These are phyloP conservation scores for Cubamyces sp. DNA, from an alignment of 768 basidiomycete species.

Conservation along the genomic window DNA sequence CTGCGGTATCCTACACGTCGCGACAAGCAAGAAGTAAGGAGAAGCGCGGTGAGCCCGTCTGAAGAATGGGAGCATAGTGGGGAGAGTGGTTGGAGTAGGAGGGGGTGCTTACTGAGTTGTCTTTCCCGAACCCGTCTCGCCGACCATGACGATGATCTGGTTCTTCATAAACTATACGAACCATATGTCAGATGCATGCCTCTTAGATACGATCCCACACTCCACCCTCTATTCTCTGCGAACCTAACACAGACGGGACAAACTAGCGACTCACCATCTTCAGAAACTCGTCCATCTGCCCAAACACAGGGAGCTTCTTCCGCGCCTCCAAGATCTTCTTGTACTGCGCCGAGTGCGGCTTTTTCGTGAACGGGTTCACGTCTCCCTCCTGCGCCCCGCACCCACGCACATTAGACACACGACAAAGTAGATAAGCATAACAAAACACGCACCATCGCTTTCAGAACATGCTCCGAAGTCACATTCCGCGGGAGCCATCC, in stretches of 20 bases:
- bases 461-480: slow-evolving; percentile 26
- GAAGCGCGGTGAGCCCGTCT: neutral
- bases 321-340: slow-evolving; percentile 83
- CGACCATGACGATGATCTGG: slow-evolving; percentile 89
- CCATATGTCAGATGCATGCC: slow-evolving; percentile 35
- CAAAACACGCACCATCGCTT: slow-evolving; percentile 31
- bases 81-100: no score
- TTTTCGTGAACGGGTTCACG: slow-evolving; percentile 87
- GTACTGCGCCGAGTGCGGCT: slow-evolving; percentile 77
- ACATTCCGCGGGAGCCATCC: slow-evolving; percentile 35
- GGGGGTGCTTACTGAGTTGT: slow-evolving; percentile 78
- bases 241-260: neutral
- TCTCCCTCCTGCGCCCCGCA: slow-evolving; percentile 61
- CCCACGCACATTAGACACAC: neutral
- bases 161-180: slow-evolving; percentile 63
- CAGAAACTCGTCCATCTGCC: slow-evolving; percentile 93
- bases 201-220: no score
- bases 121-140: slow-evolving; percentile 96
- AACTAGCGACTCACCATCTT: slow-evolving; percentile 68
- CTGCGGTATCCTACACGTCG: slow-evolving; percentile 79
- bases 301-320: slow-evolving; percentile 88
- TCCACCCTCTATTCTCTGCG: slow-evolving; percentile 2
- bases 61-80: no score
- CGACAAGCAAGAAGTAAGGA: slow-evolving; percentile 26
- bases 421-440: neutral